phyloP scores from a whole-genome alignment of 345 rosid species.

The Hibiscus trionum region DNA sequence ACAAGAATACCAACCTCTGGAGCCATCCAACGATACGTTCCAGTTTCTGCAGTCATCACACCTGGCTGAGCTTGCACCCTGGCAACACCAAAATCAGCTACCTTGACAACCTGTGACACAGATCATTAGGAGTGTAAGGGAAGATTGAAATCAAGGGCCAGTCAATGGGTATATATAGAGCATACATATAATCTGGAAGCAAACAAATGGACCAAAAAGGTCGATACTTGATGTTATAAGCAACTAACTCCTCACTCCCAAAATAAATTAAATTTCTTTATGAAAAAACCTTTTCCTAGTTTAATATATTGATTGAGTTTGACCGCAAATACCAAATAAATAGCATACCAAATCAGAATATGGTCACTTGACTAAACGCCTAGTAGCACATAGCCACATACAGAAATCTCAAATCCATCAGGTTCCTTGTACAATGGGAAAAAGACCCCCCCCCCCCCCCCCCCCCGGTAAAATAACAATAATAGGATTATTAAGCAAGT shows the following conservation, averaged over 20 bases:
- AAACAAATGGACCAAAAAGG: slow-evolving; percentile 1
- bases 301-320: neutral
- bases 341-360: neutral
- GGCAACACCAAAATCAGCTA: slow-evolving; percentile 73
- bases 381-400: neutral
- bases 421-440: neutral
- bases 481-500: neutral
- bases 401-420: neutral
- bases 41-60: slow-evolving; percentile 77
- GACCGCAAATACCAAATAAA: neutral
- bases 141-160: neutral
- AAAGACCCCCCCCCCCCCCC: no score
- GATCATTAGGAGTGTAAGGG: slow-evolving; percentile 7
- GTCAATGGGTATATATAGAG: neutral
- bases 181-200: slow-evolving; percentile 1
- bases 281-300: neutral
- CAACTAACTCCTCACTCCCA: neutral
- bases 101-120: slow-evolving; percentile 44
- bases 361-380: neutral
- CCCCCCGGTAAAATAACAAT: no score
- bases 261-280: neutral
- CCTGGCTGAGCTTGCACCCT: slow-evolving; percentile 52
- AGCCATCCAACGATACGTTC: slow-evolving; percentile 82
- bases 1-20: slow-evolving; percentile 50
- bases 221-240: neutral